Evolutionary conservation across 768 basidiomycete species (phyloP), one percentile per base, ranked within the genome.

Genomic region (Obba rivulosa): DNA sequence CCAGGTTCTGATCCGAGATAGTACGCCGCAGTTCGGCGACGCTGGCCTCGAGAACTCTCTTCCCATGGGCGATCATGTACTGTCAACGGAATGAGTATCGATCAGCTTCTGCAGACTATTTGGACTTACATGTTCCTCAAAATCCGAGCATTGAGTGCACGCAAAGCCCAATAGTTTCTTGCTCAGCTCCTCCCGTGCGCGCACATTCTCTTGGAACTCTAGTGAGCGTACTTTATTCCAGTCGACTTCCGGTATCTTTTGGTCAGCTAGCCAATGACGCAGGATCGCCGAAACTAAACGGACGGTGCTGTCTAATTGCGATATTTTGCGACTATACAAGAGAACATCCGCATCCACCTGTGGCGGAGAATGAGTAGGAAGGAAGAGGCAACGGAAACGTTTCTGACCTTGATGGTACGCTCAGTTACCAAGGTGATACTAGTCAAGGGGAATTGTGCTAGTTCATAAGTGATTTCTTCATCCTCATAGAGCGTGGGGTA

Each of bases 1-100:
- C 96, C 49, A 98, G 70, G 62, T 99, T 99, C 63, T 99, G 92
- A 60, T 97, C 96, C 3, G 94, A 97, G 23, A 98, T 81, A 2
- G 86, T 84, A 36, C 87, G 73, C 60, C 89, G 93, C 46, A 99
- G 74, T 28, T 74, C 68, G 1, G 81, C 81, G 49, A 99, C 85
- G 56, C 83, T 86, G 31, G 78, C 75, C 52, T 80, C 77, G 43
- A 98, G 66, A 17, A 84, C 63, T 60, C 86, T 90, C 55, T 85
- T 81, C 46, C 76, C 78, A 57, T 99, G 96, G 31, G 90, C 57
- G 18, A 76, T 69, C 11, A 69, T 61, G 61, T 96, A 97, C 95
- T 99, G 58, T 53, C 16, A 52, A 47, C 13, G 36, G 48, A 47
- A 46, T n/a, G n/a, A n/a, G n/a, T n/a, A n/a, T n/a, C n/a, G 42